These are phyloP conservation scores for Sapria himalayana DNA, from an alignment of 345 rosid species.

Conservation along the genomic window DNA sequence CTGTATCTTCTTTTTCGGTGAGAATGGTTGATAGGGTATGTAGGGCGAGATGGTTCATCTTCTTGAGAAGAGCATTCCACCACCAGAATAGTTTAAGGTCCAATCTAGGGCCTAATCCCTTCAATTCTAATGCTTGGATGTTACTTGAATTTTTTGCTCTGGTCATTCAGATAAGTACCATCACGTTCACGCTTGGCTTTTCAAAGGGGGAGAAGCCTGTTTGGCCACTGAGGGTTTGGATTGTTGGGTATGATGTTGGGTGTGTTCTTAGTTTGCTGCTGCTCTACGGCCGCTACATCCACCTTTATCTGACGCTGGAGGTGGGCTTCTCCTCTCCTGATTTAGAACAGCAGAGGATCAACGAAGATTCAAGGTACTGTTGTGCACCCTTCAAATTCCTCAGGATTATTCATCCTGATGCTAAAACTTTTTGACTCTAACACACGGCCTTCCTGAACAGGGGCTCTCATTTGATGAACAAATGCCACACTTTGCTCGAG, in stretches of 20 bases:
- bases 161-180: constrained; percentile 40
- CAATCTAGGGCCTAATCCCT: constrained; percentile 80
- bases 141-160: constrained; percentile 58
- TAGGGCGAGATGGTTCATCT: constrained; percentile 82
- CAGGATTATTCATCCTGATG: no score
- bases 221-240: constrained; percentile 94
- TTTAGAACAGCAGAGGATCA: constrained; percentile 51
- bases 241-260: constrained; percentile 64
- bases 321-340: constrained; percentile 33
- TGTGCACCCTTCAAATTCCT: no score
- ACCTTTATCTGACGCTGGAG: constrained; percentile 18
- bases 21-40: constrained; percentile 64
- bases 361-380: constrained; percentile 61
- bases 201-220: constrained; percentile 56
- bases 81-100: constrained; percentile 86
- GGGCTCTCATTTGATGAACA: constrained; percentile 66
- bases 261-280: constrained; percentile 50
- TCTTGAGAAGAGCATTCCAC: constrained; percentile 87
- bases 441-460: no score
- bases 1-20: constrained; percentile 25
- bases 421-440: no score
- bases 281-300: constrained; percentile 59
- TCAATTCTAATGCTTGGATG: constrained; percentile 79
- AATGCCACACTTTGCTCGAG: constrained; percentile 69
- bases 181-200: constrained; percentile 41